A percentile compares a stretch with the other conserved stretches of the same genome.
Conservation (phyloP, 805 yeast genomes). For the Pichia eremophila region DNA sequence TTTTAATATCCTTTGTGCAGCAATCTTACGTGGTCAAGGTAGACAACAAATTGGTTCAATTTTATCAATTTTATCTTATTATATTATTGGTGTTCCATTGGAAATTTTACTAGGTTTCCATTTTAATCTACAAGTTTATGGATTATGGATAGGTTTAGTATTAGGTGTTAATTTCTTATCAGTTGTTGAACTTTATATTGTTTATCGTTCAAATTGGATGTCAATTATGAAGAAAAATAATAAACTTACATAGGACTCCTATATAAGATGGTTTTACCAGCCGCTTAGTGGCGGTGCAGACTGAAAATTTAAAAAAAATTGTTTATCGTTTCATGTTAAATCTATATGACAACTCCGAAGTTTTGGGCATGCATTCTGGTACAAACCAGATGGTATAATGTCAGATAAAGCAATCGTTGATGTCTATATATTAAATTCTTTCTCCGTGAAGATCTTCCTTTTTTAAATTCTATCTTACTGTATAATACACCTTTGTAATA, state of each 20-base stretch:
- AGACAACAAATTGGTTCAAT: slow-evolving; percentile 44
- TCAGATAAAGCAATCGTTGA: no score
- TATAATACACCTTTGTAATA: no score
- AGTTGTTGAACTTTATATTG: slow-evolving; percentile 31
- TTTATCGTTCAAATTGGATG: slow-evolving; percentile 45
- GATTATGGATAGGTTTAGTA: slow-evolving; percentile 41
- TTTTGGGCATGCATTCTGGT: no score
- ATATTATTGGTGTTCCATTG: slow-evolving; percentile 39
- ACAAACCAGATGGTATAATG: no score
- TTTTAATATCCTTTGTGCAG: slow-evolving; percentile 36
- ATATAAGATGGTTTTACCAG: no score
- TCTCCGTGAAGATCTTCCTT: no score
- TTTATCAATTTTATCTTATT: slow-evolving; percentile 37
- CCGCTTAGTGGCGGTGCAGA: no score
- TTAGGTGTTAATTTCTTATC: slow-evolving; percentile 35
- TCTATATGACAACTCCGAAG: no score
- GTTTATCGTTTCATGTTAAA: no score
- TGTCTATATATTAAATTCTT: no score
- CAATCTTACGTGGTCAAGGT: slow-evolving; percentile 46
- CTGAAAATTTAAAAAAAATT: no score
- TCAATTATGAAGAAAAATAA: slow-evolving; percentile 30
- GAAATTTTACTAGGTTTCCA: slow-evolving; percentile 37
- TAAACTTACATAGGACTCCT: slow-evolving; percentile 9
- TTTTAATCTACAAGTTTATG: slow-evolving; percentile 30
- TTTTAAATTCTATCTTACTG: no score